Evolutionary conservation across 169 alveolate species (phyloP).

Genomic region (Theileria orientalis): DNA sequence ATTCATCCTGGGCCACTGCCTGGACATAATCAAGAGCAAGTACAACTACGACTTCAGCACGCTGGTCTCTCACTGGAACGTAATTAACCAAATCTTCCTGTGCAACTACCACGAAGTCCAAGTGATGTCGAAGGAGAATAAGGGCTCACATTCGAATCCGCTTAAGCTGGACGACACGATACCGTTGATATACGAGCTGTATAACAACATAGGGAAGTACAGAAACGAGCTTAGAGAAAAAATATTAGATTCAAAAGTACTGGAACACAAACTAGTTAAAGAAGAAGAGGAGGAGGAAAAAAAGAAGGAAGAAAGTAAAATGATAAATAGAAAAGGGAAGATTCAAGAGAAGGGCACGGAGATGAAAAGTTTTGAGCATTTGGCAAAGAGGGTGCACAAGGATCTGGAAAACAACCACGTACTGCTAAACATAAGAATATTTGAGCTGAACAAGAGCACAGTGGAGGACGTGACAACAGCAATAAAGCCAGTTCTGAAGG

Average conservation of each 20-base stretch:
- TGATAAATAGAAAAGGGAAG: background rate
- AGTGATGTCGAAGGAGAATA: background rate
- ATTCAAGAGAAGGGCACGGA: background rate
- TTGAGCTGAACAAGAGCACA: constrained; percentile 30
- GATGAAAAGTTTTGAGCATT: constrained; percentile 27
- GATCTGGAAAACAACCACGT: constrained; percentile 34
- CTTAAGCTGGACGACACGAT: background rate
- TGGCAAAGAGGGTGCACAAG: constrained; percentile 32
- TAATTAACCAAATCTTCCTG: constrained; percentile 22
- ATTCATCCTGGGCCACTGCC: background rate
- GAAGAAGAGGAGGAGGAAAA: background rate
- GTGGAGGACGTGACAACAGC: constrained; percentile 47
- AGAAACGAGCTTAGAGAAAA: background rate
- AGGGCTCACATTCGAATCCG: background rate
- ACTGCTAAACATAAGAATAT: constrained; percentile 32
- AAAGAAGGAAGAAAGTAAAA: background rate
- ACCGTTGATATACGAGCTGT: background rate
- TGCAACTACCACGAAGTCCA: constrained; percentile 7
- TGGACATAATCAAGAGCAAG: background rate
- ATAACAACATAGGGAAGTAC: constrained; percentile 3
- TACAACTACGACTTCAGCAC: background rate
- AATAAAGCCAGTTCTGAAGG: constrained; percentile 42
- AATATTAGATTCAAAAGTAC: background rate
- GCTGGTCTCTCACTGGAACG: background rate
- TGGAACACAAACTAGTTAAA: background rate